Base-by-base conservation (phyloP, 1,284 basidiomycete genomes). In the Cutaneotrichosporon daszewskae region DNA sequence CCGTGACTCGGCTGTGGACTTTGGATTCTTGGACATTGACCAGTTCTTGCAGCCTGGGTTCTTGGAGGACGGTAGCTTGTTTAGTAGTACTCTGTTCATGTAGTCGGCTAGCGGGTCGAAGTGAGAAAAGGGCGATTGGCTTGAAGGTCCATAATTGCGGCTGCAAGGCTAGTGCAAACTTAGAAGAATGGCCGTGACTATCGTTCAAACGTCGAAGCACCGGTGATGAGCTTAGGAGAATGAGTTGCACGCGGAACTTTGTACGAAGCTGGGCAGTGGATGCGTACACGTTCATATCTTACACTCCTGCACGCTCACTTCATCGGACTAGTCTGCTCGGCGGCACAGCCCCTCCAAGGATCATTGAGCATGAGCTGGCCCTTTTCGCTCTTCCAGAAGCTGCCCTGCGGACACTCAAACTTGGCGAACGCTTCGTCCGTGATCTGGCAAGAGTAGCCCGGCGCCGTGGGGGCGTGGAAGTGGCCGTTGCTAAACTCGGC, bases 361-460 rank as follows among this genome's bases (percentile, higher is more conserved):
- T 57, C 55, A 28, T 55, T 55, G 20, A 57, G 45, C 55, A 57
- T 55, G 14, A 45, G 36, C 51, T 51, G 45, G 4, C 55, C 55
- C 43, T 55, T 51, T 25, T 53, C 53, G n/a, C 43, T 48, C 47
- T 55, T 32, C 56, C 56, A 58, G 47, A 54, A 55, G 16, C 40
- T 37, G 13, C 56, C 56, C 20, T 49, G 20, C 4, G 56, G 56
- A 29, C 47, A 54, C 34, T 55, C 54, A 33, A 50, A 58, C 38
- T 51, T 45, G 27, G 45, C 47, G 38, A 53, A 55, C 3, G 42
- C 43, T 36, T 51, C 53, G 25, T 55, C 54, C 17, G 52, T 55
- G 44, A 58, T 47, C 41, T 55, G 41, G 19, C 33, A 38, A 27
- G 56, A 58, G 34, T 58, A 58, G 4, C 56, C 55, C 17, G 56